These are phyloP conservation scores for Nosema granulosis DNA, from an alignment of 371 early-diverging fungal genomes.

Conservation along the genomic window DNA sequence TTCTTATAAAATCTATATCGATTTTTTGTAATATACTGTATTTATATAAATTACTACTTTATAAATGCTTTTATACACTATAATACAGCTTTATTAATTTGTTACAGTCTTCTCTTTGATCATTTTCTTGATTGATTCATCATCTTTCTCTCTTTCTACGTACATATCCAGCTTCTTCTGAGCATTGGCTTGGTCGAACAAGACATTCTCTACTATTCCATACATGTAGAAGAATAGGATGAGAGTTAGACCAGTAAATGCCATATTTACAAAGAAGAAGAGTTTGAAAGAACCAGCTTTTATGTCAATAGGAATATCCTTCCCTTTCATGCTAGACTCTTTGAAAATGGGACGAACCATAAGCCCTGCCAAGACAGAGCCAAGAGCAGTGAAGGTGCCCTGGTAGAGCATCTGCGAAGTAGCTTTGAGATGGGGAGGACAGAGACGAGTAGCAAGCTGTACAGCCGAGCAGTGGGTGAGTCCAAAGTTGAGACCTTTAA, in stretches of 20 bases:
- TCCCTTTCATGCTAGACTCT: conserved; percentile 33
- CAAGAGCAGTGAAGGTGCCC: conserved; percentile 66
- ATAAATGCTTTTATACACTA: not conserved
- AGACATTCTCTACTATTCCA: conserved; percentile 57
- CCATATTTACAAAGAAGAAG: conserved; percentile 52
- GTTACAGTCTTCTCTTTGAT: conserved; percentile 2
- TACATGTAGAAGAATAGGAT: conserved; percentile 59
- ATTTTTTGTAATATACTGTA: too few relatives aligned
- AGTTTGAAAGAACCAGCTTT: conserved; percentile 30
- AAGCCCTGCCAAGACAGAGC: conserved; percentile 61
- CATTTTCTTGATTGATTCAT: conserved; percentile 3
- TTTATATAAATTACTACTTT: not conserved
- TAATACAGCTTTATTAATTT: conserved; percentile 40
- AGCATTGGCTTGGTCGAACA: conserved; percentile 40
- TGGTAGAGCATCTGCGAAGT: conserved; percentile 67
- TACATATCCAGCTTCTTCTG: conserved; percentile 19
- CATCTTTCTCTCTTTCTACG: conserved; percentile 17
- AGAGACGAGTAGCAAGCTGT: conserved; percentile 62
- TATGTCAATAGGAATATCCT: conserved; percentile 12
- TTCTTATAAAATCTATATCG: too few relatives aligned
- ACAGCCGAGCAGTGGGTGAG: conserved; percentile 66
- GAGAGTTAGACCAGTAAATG: conserved; percentile 53
- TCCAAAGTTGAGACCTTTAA: conserved; percentile 68
- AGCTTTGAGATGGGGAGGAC: conserved; percentile 65
- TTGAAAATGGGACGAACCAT: conserved; percentile 34